Conservation (phyloP, 1,284 basidiomycete species). For the Pisolithus thermaeus region DNA sequence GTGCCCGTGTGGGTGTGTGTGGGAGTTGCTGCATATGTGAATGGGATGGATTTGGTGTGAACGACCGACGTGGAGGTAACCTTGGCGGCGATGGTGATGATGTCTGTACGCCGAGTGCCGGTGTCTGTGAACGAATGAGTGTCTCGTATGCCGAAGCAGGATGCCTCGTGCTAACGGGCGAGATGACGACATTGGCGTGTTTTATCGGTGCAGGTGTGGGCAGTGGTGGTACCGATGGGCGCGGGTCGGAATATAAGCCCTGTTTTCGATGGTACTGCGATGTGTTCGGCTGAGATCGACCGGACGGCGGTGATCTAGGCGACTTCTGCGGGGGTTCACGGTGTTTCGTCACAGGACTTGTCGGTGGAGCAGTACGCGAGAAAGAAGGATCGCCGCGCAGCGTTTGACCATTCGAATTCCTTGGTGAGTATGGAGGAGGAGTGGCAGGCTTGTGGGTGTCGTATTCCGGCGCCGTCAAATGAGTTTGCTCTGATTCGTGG, state of each 20-base stretch:
- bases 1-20: constrained; percentile 12
- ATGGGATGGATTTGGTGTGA: neutral
- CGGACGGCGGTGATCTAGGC: constrained; percentile 15
- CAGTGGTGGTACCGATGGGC: constrained; percentile 22
- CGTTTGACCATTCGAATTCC: neutral
- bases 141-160: constrained; percentile 9
- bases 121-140: neutral
- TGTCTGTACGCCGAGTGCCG: neutral
- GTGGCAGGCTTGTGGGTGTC: constrained; percentile 7
- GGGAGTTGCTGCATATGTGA: neutral
- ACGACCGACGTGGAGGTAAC: constrained; percentile 1
- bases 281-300: constrained; percentile 16
- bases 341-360: neutral
- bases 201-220: constrained; percentile 23
- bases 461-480: constrained; percentile 17
- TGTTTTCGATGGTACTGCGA: constrained; percentile 13
- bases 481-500: constrained; percentile 22
- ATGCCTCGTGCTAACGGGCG: constrained; percentile 16
- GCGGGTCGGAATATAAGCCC: constrained; percentile 2
- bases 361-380: constrained; percentile 6
- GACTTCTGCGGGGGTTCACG: constrained; percentile 3
- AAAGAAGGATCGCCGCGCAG: constrained; percentile 6
- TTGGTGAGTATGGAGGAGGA: neutral
- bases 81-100: constrained; percentile 1
- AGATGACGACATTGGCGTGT: constrained; percentile 15